Percentiles rank a stretch among this genome's conserved stretches.
These are phyloP conservation scores for Ceratobasidium sp. DNA, from an alignment of 1,284 basidiomycete genomes.

Conservation along the genomic window DNA sequence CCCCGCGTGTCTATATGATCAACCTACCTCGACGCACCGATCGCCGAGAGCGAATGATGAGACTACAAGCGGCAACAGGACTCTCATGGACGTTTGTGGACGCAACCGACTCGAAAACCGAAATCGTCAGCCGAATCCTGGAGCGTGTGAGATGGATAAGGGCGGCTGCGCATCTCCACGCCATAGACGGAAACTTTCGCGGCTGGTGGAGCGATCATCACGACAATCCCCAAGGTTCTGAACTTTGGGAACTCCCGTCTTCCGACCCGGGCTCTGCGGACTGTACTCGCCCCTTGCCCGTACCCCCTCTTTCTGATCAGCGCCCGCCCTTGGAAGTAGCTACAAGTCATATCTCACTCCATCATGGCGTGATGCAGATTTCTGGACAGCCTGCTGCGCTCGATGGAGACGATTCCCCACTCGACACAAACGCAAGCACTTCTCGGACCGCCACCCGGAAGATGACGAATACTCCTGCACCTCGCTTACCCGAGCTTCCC, in stretches of 20 bases:
- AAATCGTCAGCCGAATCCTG: slow-evolving; percentile 37
- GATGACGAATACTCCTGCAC: slow-evolving; percentile 10
- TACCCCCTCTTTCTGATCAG: slow-evolving; percentile 30
- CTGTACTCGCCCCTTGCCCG: slow-evolving; percentile 27
- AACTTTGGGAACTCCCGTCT: slow-evolving; percentile 32
- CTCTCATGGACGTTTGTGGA: slow-evolving; percentile 42
- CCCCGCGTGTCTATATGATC: slow-evolving; percentile 44
- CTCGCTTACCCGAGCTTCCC: slow-evolving; percentile 34
- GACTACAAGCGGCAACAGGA: slow-evolving; percentile 41
- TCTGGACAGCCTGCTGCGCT: slow-evolving; percentile 2
- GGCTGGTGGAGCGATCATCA: slow-evolving; percentile 38
- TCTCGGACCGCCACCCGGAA: slow-evolving; percentile 34
- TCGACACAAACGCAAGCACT: slow-evolving; percentile 19
- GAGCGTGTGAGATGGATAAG: slow-evolving; percentile 40
- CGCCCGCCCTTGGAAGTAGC: slow-evolving; percentile 33
- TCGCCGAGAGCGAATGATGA: slow-evolving; percentile 42
- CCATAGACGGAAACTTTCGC: slow-evolving; percentile 29
- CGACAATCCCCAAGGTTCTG: slow-evolving; percentile 27
- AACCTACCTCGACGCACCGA: slow-evolving; percentile 43
- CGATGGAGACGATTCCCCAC: not conserved
- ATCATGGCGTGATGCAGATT: not conserved
- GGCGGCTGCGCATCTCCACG: slow-evolving; percentile 32
- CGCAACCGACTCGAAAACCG: slow-evolving; percentile 39
- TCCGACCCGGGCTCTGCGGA: slow-evolving; percentile 34
- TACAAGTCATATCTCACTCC: slow-evolving; percentile 15